A percentile compares a stretch with the other conserved stretches of the same genome.
Evolutionary conservation across 176 grass and related monocot genomes (phyloP).

Genomic region (Oryza rufipogon): DNA sequence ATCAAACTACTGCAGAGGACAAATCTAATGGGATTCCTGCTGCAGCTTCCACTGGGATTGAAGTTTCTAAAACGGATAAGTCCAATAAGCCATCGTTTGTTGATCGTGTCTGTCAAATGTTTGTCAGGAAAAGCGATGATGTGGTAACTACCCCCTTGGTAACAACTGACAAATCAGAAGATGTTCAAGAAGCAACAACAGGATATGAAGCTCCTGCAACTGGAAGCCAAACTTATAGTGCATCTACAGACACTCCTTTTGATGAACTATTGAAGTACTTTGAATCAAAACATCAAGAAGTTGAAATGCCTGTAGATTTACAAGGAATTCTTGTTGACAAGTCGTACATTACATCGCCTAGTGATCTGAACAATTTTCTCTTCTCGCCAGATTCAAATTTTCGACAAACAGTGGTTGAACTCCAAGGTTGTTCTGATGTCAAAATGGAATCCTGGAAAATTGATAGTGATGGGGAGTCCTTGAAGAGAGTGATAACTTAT

Average conservation of each 20-base stretch:
- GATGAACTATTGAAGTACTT: constrained; percentile 65
- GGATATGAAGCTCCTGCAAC: constrained; percentile 35
- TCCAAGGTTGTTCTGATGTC: constrained; percentile 69
- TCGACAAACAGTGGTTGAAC: constrained; percentile 53
- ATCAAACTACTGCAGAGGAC: constrained; percentile 37
- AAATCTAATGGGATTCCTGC: constrained; percentile 19
- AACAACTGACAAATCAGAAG: constrained; percentile 29
- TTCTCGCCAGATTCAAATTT: constrained; percentile 89
- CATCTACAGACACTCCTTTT: constrained; percentile 49
- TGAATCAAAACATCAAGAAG: constrained; percentile 50
- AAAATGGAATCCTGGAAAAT: constrained; percentile 78
- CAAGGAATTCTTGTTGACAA: constrained; percentile 74
- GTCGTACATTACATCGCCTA: constrained; percentile 60
- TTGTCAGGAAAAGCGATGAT: constrained; percentile 54
- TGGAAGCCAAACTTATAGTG: constrained; percentile 24
- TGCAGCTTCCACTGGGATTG: constrained; percentile 24
- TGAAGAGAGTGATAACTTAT: constrained; percentile 75
- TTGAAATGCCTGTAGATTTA: constrained; percentile 84
- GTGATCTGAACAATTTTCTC: constrained; percentile 77
- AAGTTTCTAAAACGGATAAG: constrained; percentile 42
- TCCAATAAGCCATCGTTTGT: constrained; percentile 51
- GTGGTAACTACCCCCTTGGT: constrained; percentile 1
- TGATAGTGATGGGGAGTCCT: constrained; percentile 53
- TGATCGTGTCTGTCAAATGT: constrained; percentile 60
- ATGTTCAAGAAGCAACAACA: constrained; percentile 43